Evolutionary conservation across 208 protist species (phyloP).

Genomic region (Trypanosoma grayi): DNA sequence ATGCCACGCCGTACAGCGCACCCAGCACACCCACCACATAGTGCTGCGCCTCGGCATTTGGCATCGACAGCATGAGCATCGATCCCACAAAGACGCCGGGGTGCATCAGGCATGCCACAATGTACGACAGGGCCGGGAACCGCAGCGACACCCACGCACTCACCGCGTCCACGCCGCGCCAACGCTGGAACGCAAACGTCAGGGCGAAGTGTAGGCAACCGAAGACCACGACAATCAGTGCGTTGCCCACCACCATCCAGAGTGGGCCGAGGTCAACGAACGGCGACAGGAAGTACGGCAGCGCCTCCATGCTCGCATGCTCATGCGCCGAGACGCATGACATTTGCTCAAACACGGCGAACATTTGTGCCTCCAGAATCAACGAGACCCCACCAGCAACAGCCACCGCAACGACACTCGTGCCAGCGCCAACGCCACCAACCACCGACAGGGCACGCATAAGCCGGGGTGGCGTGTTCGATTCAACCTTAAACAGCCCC

Average conservation of each 20-base stretch:
- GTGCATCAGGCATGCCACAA: constrained; percentile 15
- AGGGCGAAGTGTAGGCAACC: constrained; percentile 9
- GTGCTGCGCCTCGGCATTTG: neutral
- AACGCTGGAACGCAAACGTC: constrained; percentile 8
- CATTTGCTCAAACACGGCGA: neutral
- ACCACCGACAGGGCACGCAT: neutral
- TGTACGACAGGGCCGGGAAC: constrained; percentile 8
- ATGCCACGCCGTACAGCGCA: constrained; percentile 14
- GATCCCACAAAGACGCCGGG: constrained; percentile 13
- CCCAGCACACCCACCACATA: constrained; percentile 14
- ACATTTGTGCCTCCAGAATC: neutral
- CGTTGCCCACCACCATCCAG: constrained; percentile 10
- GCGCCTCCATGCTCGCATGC: neutral
- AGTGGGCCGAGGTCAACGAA: neutral
- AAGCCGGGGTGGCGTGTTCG: neutral
- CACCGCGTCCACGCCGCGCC: constrained; percentile 4
- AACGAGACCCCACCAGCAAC: neutral
- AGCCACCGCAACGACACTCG: neutral
- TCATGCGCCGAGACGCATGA: neutral
- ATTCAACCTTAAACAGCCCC: neutral
- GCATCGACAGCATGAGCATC: constrained; percentile 6
- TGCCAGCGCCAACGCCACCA: neutral
- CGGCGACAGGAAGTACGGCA: constrained; percentile 13
- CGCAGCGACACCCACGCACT: constrained; percentile 11
- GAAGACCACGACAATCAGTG: constrained; percentile 2